Evolutionary conservation across 2,329 filamentous ascomycete genomes (phyloP).

Genomic region (Aspergillus alliaceus): DNA sequence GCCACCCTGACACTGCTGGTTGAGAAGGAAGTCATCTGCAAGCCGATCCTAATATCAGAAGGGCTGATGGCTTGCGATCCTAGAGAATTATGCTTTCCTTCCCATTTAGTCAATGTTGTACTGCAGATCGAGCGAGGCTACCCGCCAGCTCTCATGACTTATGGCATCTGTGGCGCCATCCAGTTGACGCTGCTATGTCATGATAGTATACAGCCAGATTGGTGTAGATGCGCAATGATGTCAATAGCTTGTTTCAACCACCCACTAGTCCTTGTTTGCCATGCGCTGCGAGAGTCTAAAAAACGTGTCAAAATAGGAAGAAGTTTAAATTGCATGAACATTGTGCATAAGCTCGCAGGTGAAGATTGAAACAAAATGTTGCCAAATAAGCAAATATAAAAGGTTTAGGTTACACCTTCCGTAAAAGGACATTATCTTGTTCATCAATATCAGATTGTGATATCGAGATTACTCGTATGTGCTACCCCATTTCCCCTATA

Average conservation of each 20-base stretch:
- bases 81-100: not conserved
- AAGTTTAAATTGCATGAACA: not conserved
- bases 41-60: not conserved
- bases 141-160: not conserved
- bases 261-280: not conserved
- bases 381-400: not conserved
- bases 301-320: not conserved
- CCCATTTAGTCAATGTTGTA: not conserved
- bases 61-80: not conserved
- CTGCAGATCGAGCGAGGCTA: not conserved
- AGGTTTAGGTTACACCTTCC: not conserved
- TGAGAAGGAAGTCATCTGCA: not conserved
- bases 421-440: not conserved
- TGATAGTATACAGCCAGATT: not conserved
- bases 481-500: not conserved
- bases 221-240: not conserved
- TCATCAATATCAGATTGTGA: not conserved
- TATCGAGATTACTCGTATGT: not conserved
- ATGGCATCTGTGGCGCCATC: not conserved
- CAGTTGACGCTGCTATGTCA: not conserved
- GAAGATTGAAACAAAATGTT: not conserved
- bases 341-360: not conserved
- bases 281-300: not conserved
- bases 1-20: slow-evolving; percentile 1
- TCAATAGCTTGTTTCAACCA: not conserved